Base-by-base conservation (phyloP, 2,329 filamentous ascomycete genomes). In the Dactylellina cionopaga region DNA sequence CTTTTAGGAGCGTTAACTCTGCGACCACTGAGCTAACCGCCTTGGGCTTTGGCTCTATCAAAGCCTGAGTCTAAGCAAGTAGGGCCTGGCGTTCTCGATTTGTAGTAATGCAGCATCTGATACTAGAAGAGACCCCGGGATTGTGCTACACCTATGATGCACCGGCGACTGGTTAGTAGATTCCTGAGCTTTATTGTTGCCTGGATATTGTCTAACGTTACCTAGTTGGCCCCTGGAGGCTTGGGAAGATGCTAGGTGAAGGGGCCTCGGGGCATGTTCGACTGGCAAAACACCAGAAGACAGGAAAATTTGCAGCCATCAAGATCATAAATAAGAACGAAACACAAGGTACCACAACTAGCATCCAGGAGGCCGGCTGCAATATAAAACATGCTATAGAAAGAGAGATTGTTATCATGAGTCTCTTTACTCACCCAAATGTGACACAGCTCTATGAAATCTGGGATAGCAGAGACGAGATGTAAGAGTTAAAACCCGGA, bases 381-480 rank as follows among this genome's bases (percentile, higher is more conserved):
- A 49, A 44, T 22, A 60, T 68, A 35, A 37, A 46, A 29, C 51
- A 70, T 80, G 80, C 92, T 0, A 90, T 99, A 73, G 94, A 98
- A 81, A 87, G 95, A 60, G 95, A 99, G 79, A 93, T 99, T 39
- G 92, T 94, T 29, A 96, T 99, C 77, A 92, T 99, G 86, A 98
- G 97, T 82, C 85, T 98, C 66, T 91, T 98, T 72, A 90, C 96
- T 78, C 95, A 99, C 81, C 91, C 90, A 4, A 95, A 98, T 79
- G 94, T 98, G 77, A 93, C 97, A 80, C 92, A 91, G 76, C 83
- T 99, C 7, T 95, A 94, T 79, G 95, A 99, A 81, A 94, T 99
- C 27, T 99, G 94, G 94, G 95, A 99, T 82, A 98, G 97, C 79
- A 87, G 91, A 19, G 91, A 92, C 64, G 93, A 99, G 80, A 89